Conservation (phyloP, 2,329 filamentous ascomycete species). For the Myriosclerotinia curreyana region DNA sequence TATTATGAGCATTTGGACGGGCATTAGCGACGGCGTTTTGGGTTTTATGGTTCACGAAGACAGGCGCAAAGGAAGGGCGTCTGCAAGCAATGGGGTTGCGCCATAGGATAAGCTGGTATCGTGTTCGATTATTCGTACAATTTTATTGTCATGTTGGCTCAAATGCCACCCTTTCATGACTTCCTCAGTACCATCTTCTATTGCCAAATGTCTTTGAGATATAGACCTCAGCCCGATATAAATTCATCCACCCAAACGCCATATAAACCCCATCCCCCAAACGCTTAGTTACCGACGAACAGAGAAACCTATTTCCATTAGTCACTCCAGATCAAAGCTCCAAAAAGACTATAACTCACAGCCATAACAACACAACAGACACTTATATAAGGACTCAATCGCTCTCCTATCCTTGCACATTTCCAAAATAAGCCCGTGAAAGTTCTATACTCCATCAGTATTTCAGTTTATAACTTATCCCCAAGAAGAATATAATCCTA, state of each 20-base stretch:
- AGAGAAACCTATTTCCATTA: conserved; percentile 36
- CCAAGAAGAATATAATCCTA: conserved; percentile 44
- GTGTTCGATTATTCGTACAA: conserved; percentile 14
- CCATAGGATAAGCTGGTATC: not conserved
- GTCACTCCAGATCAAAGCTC: not conserved
- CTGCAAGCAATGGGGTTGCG: not conserved
- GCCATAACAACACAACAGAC: conserved; percentile 93
- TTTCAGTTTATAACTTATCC: not conserved
- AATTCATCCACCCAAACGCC: conserved; percentile 30
- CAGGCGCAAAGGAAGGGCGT: conserved; percentile 11
- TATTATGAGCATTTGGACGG: conserved; percentile 12
- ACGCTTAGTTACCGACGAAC: conserved; percentile 37
- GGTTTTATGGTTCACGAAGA: conserved; percentile 14
- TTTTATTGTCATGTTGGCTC: not conserved
- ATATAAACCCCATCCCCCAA: conserved; percentile 22
- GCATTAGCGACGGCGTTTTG: conserved; percentile 37
- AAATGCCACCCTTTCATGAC: not conserved
- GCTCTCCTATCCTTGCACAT: conserved; percentile 85
- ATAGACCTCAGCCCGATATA: conserved; percentile 13
- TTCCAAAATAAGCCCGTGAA: conserved; percentile 84
- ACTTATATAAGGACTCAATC: conserved; percentile 92
- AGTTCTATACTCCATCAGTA: conserved; percentile 30
- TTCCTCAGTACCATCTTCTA: not conserved
- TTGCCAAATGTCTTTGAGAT: not conserved
- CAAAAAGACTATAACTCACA: conserved; percentile 53